Conservation (phyloP, 305 asterid genomes). For the Fraxinus baroniana region DNA sequence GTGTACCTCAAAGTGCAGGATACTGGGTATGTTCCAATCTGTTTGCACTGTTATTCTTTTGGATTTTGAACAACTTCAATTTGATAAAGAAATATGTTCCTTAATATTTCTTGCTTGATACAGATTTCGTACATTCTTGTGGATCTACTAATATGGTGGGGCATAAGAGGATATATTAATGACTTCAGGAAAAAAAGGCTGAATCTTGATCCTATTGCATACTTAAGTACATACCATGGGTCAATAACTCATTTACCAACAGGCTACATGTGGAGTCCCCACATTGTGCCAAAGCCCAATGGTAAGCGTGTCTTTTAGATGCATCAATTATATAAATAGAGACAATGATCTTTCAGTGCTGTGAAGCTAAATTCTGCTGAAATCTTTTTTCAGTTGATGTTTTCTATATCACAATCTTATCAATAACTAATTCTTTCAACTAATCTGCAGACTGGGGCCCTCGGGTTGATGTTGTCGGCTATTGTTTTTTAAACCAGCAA, state of each 20-base stretch:
- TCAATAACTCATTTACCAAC: conserved; percentile 96
- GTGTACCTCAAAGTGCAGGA: conserved; percentile 97
- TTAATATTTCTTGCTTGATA: conserved; percentile 32
- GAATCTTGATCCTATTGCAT: conserved; percentile 88
- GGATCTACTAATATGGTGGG: conserved; percentile 98
- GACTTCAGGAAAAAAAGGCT: conserved; percentile 87
- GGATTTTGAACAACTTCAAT: background rate
- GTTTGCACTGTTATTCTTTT: conserved; percentile 21
- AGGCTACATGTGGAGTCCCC: conserved; percentile 98
- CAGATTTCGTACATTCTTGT: conserved; percentile 92
- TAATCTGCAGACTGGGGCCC: conserved; percentile 87
- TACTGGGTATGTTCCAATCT: conserved; percentile 70
- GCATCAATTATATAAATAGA: background rate
- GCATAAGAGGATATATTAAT: conserved; percentile 83
- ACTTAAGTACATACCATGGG: conserved; percentile 88
- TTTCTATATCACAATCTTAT: conserved; percentile 9
- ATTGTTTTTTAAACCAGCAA: conserved; percentile 78
- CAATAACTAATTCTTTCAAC: conserved; percentile 16
- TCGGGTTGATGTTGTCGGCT: conserved; percentile 88
- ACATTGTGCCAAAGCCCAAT: conserved; percentile 87
- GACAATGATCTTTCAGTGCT: background rate
- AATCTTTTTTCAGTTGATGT: background rate
- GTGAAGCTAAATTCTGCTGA: background rate
- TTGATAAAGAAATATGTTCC: conserved; percentile 4
- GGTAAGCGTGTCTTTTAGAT: conserved; percentile 42